A percentile compares a stretch with the other conserved stretches of the same genome.
These are phyloP conservation scores for Nectriaceae sp. DNA, from an alignment of 2,329 filamentous ascomycete genomes.

Conservation along the genomic window DNA sequence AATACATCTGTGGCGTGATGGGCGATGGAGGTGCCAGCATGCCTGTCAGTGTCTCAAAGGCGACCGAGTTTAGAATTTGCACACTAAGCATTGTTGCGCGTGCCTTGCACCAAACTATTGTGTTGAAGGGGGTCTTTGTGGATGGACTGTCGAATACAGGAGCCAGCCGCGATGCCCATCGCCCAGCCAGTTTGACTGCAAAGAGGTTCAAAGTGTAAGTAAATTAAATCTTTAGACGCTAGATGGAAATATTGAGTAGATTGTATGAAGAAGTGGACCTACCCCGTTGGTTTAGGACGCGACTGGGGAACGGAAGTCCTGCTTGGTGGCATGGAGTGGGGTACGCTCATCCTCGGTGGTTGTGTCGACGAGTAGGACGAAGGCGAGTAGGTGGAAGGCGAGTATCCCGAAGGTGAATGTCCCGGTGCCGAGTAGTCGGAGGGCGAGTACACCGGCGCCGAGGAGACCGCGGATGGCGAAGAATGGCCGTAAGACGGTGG, in stretches of 20 bases:
- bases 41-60: slow-evolving; percentile 8
- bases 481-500: too few species aligned
- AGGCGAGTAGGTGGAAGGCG: not conserved
- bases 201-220: not conserved
- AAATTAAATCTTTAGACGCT: not conserved
- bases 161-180: slow-evolving; percentile 12
- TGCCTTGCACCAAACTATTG: slow-evolving; percentile 1
- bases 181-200: slow-evolving; percentile 8
- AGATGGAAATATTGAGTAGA: too few species aligned
- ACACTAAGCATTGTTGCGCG: slow-evolving; percentile 7
- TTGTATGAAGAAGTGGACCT: not conserved
- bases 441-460: not conserved
- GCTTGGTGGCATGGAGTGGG: too few species aligned
- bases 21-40: slow-evolving; percentile 10
- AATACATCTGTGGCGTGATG: slow-evolving; percentile 7
- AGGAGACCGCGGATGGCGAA: not conserved
- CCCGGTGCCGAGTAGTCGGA: not conserved
- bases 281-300: not conserved
- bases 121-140: slow-evolving; percentile 3
- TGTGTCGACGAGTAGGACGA: not conserved
- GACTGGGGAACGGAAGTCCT: not conserved
- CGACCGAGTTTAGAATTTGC: slow-evolving; percentile 11
- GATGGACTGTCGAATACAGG: slow-evolving; percentile 5
- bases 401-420: not conserved
- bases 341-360: too few species aligned